Evolutionary conservation across 768 basidiomycete genomes (phyloP), one percentile per base, ranked within the genome.

Genomic region (Hebeloma cylindrosporum): DNA sequence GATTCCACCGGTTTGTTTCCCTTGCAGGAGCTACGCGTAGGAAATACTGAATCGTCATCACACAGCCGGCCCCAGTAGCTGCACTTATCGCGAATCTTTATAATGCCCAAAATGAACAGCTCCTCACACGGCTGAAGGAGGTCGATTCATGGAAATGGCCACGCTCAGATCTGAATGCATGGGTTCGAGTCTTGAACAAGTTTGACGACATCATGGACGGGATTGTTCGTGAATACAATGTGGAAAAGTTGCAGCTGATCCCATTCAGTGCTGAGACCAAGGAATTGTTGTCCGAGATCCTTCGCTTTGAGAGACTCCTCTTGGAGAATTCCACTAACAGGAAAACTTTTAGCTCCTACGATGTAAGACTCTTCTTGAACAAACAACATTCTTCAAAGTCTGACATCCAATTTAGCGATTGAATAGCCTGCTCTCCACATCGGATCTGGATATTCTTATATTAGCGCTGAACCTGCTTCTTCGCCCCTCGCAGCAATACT

Each of bases 281-380:
- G 73, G 77, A 76, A 45, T 72, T 81, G 2, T 62, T 97, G 9
- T 80, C 83, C 50, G 84, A 88, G 61, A 85, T 99, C 53, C 78
- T 99, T 49, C 76, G 83, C 53, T 93, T 99, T 53, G 83, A 93
- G 70, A 79, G 89, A 50, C 68, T 98, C 28, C 70, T 99, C 40
- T 73, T 99, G 58, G 96, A 98, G 70, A 96, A 97, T 64, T 95
- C 93, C 35, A 99, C 96, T 29, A 98, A 95, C 63, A 75, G 96
- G 59, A 98, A 97, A 72, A 88, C 93, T 46, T 99, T 86, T 68
- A 84, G 80, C 48, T 95, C 93, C 3, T 99, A 96, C 66, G 96
- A 99, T 63, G 95, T 98, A 67, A 67, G 93, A 72, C 35, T 41
- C 42, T 51, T 31, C 30, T 18, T 50, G 47, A n/a, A 14, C 29